Evolutionary conservation across 345 rosid species (phyloP), one percentile per base, ranked within the genome.

Genomic region (Raphanus raphanistrum): DNA sequence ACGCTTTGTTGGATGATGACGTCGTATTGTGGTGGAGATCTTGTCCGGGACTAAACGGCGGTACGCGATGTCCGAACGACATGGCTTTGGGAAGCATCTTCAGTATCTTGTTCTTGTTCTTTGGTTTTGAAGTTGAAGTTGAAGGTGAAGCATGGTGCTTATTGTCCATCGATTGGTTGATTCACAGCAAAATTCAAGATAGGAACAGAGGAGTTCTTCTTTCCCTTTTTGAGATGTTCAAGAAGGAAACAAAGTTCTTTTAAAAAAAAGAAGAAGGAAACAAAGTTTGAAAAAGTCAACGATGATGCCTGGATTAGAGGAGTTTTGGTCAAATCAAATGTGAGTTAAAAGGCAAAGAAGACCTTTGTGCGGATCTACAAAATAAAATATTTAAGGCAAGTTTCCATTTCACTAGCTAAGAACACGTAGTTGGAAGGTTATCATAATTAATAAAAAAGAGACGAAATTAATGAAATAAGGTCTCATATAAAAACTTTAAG

Each of bases 21-120:
- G 73, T 54, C 2, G 21, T 50, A 8, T 73, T 45, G 43, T 60
- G 63, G 72, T 78, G 81, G 58, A 80, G 86, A 32, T 89, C 91
- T 72, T 87, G 81, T 5, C 82, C 81, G 0, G 97, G 98, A 70
- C 98, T 90, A 77, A 87, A 89, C 6, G 90, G 87, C 3, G 79
- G 88, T 27, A 76, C 72, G 0, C 76, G 63, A n/a, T 80, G 77
- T 15, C 68, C 73, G 62, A 75, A 87, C 76, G 88, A 81, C 74
- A 88, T 84, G 0, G 88, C 87, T 83, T 80, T 89, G 2, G 92
- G 90, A n/a, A 94, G 82, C 48, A 84, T 76, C 76, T 84, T 91
- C 67, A 89, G 59, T 72, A 90, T 43, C 68, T 74, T 90, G 82
- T 70, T 82, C 62, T 83, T 87, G 79, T 26, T 70, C 13, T 79